Evolutionary conservation across 257 asterid genomes (phyloP), one percentile per base, ranked within the genome.

Genomic region (Rhazya stricta): DNA sequence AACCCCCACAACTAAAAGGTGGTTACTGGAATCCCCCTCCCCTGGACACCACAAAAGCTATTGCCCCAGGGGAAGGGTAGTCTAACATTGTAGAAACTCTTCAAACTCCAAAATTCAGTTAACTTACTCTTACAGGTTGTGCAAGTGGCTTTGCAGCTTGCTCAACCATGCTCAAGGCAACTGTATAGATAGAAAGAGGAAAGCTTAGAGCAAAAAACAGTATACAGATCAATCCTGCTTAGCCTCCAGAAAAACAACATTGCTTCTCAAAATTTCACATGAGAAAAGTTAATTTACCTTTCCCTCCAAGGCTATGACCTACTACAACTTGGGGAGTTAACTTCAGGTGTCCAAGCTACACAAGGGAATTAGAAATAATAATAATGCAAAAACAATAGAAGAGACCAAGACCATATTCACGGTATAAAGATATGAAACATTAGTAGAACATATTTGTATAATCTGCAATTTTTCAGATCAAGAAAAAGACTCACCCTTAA

Each of bases 221-320:
- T 41, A 25, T 51, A 13, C 29, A 12, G n/a, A 70, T 34, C 1
- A 27, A 54, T 23, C 67, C 50, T 36, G 34, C 25, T 57, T 62
- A 53, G 34, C 32, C 37, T 51, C 53, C 71, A 37, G 30, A 19
- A 13, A 58, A 51, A 62, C 23, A 74, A 53, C 58, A 73, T 18
- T 13, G 61, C 12, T 54, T 46, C 37, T 75, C 41, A 67, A 53
- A 37, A 56, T 45, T 37, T 16, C 48, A 45, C 61, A 74, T 71
- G 23, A 68, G 69, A 74, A 66, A 54, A 37, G 43, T 43, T 37
- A 72, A 76, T 50, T 75, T 89, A 94, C 99, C 99, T 94, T 94
- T 94, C 74, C 99, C 99, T 66, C 99, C 98, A 83, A 94, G 92
- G 88, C 98, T 94, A 85, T 94, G 99, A 82, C 99, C 99, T 80